Conservation (phyloP, 805 yeast species). For the Candida ponderosae region DNA sequence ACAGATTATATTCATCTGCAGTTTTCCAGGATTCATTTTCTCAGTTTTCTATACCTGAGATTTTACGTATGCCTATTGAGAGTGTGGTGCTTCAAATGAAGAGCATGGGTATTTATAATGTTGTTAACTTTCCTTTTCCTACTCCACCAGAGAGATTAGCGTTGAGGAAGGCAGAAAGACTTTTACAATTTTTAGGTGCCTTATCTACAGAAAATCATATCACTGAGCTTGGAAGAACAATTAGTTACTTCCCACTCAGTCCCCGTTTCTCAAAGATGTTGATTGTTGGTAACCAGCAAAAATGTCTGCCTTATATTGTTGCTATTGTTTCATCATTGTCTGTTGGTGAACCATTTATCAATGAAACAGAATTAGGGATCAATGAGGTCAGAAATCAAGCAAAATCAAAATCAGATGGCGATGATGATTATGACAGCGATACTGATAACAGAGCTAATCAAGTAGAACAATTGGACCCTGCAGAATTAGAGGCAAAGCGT, state of each 20-base stretch:
- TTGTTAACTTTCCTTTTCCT: conserved; percentile 91
- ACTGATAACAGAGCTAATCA: conserved; percentile 24
- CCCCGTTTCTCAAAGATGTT: conserved; percentile 92
- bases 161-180: conserved; percentile 55
- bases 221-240: conserved; percentile 74
- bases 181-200: conserved; percentile 74
- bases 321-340: conserved; percentile 89
- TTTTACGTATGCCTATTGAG: conserved; percentile 91
- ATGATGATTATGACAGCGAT: conserved; percentile 22
- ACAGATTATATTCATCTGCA: conserved; percentile 88
- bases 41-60: conserved; percentile 84
- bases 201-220: conserved; percentile 43
- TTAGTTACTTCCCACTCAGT: conserved; percentile 88
- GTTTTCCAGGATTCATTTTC: conserved; percentile 80
- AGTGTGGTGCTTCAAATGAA: conserved; percentile 95
- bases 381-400: conserved; percentile 10
- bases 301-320: conserved; percentile 80
- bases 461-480: conserved; percentile 30
- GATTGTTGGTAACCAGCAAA: conserved; percentile 78
- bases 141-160: conserved; percentile 73
- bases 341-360: conserved; percentile 86
- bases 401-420: conserved; percentile 9
- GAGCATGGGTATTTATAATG: conserved; percentile 90
- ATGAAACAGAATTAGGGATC: conserved; percentile 68
- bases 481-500: conserved; percentile 27